These are phyloP conservation scores for Candida ipomoeae DNA, from an alignment of 805 yeast genomes.

Conservation along the genomic window DNA sequence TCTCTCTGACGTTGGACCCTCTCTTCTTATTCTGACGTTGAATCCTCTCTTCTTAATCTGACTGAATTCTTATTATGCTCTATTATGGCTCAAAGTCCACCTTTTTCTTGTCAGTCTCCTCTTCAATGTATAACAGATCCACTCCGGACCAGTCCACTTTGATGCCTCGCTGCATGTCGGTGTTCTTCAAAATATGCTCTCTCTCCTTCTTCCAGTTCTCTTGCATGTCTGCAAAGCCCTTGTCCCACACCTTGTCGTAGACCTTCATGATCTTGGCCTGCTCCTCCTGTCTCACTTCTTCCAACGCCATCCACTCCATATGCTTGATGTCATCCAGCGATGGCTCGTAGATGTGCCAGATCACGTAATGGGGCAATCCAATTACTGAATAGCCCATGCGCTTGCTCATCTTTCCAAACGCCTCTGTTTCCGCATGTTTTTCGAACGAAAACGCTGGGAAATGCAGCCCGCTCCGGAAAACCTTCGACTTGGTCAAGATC, in stretches of 20 bases:
- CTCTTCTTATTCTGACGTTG: no score
- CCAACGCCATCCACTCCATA: slow-evolving; percentile 87
- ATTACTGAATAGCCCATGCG: slow-evolving; percentile 82
- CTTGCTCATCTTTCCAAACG: slow-evolving; percentile 85
- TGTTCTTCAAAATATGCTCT: slow-evolving; percentile 66
- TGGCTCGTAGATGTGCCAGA: slow-evolving; percentile 90
- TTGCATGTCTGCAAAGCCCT: slow-evolving; percentile 74
- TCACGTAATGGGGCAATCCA: slow-evolving; percentile 91
- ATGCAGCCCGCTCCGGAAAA: slow-evolving; percentile 83
- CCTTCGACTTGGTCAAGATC: slow-evolving; percentile 79
- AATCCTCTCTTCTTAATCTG: no score
- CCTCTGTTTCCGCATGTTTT: slow-evolving; percentile 97
- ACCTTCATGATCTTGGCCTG: slow-evolving; percentile 60
- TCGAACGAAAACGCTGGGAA: slow-evolving; percentile 96
- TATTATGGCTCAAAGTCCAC: slow-evolving; percentile 40
- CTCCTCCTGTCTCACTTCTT: slow-evolving; percentile 61
- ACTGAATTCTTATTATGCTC: no score
- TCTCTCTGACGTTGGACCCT: no score
- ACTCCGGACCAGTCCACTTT: slow-evolving; percentile 68
- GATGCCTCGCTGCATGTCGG: slow-evolving; percentile 57
- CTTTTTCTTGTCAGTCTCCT: slow-evolving; percentile 26
- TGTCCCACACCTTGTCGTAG: slow-evolving; percentile 68
- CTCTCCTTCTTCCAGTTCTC: slow-evolving; percentile 71
- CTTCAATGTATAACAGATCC: slow-evolving; percentile 40
- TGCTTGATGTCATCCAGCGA: slow-evolving; percentile 84